Evolutionary conservation across 208 protist genomes (phyloP).

Genomic region (Leishmania amazonensis): DNA sequence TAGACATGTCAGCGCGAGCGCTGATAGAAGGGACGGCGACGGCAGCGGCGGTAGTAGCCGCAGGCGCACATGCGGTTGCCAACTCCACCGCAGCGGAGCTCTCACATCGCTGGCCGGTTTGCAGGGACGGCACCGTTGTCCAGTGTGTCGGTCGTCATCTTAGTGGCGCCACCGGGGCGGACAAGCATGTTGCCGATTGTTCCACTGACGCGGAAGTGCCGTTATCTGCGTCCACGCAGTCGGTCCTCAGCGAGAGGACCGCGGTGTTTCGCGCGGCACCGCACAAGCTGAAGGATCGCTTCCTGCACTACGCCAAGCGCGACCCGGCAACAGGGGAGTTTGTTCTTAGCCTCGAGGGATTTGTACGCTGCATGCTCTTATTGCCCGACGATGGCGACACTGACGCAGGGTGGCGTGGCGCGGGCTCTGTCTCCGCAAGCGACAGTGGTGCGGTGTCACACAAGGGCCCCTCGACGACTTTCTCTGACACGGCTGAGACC

Average conservation of each 20-base stretch:
- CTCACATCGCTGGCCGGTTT: neutral
- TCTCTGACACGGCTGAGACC: neutral
- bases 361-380: slow-evolving; percentile 54
- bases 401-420: neutral
- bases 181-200: neutral
- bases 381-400: slow-evolving; percentile 11
- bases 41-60: neutral
- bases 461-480: neutral
- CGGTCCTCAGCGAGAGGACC: neutral
- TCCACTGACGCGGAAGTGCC: neutral
- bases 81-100: neutral
- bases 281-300: slow-evolving; percentile 35
- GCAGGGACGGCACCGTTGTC: neutral
- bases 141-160: neutral
- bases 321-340: slow-evolving; percentile 35
- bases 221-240: neutral
- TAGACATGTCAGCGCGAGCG: neutral
- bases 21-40: neutral
- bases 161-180: neutral
- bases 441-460: neutral
- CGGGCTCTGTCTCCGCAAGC: neutral
- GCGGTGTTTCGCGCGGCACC: slow-evolving; percentile 3
- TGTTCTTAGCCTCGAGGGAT: slow-evolving; percentile 41
- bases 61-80: neutral
- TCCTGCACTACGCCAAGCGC: slow-evolving; percentile 38